Conservation (phyloP, 192 early-diverging fungal species). For the Coemansia sp. region DNA sequence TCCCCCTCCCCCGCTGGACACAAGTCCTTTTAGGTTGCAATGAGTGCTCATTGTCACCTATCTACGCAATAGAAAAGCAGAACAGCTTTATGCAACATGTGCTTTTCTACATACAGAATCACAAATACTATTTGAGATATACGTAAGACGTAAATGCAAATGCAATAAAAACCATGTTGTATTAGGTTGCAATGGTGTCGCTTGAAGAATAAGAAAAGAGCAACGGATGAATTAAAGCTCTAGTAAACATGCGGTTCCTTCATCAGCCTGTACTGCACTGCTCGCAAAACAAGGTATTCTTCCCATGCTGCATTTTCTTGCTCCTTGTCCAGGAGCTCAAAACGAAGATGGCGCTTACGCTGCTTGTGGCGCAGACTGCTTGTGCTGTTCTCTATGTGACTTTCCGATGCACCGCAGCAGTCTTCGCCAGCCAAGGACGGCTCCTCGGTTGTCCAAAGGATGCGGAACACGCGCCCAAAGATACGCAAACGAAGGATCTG, state of each 20-base stretch:
- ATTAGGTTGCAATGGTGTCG: not conserved
- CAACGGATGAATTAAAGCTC: not conserved
- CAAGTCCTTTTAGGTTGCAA: too few species aligned
- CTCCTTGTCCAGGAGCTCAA: conserved; percentile 42
- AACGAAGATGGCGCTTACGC: conserved; percentile 10
- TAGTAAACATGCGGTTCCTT: conserved; percentile 24
- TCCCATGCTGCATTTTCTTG: conserved; percentile 52
- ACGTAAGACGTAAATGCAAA: too few species aligned
- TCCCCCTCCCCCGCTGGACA: too few species aligned
- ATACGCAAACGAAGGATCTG: conserved; percentile 64
- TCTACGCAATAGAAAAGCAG: too few species aligned
- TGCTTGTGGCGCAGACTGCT: conserved; percentile 6
- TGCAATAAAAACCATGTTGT: not conserved
- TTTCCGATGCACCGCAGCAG: not conserved
- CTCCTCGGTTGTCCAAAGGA: conserved; percentile 24
- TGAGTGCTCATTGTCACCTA: too few species aligned
- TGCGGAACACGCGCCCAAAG: conserved; percentile 62
- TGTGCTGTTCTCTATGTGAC: conserved; percentile 3
- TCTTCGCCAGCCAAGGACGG: not conserved
- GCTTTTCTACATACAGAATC: too few species aligned
- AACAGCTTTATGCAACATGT: too few species aligned
- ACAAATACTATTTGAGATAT: too few species aligned
- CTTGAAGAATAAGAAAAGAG: not conserved
- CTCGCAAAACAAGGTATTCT: conserved; percentile 48
- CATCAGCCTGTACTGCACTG: conserved; percentile 39